These are phyloP conservation scores for Neonothopanus nambi DNA, from an alignment of 1,284 basidiomycete species.

Conservation along the genomic window DNA sequence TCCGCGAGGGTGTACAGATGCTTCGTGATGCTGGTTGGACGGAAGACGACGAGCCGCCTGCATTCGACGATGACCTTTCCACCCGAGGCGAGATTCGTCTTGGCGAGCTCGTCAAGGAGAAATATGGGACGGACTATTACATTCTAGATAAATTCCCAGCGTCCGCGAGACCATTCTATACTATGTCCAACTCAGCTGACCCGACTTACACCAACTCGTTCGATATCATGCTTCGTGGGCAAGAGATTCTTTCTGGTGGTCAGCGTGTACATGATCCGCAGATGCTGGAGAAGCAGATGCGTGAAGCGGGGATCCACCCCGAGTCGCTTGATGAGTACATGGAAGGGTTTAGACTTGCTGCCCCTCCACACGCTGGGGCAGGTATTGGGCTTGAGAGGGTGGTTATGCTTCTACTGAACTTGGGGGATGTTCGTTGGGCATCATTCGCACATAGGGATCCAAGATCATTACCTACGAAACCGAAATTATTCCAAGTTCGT, in stretches of 20 bases:
- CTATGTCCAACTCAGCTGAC: conserved; percentile 91
- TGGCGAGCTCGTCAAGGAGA: conserved; percentile 85
- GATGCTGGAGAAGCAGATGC: conserved; percentile 84
- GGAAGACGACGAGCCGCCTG: conserved; percentile 82
- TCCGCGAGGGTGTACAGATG: conserved; percentile 85
- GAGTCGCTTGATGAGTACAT: conserved; percentile 82
- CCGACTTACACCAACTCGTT: conserved; percentile 94
- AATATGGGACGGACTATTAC: conserved; percentile 96
- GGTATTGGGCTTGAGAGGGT: conserved; percentile 92
- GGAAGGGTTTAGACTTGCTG: conserved; percentile 93
- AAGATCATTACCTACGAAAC: conserved; percentile 35
- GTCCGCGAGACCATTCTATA: conserved; percentile 94
- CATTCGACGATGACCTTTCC: conserved; percentile 52
- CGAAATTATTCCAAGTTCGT: conserved; percentile 2
- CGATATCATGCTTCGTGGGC: conserved; percentile 99
- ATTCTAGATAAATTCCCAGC: conserved; percentile 97
- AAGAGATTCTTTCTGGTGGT: conserved; percentile 99
- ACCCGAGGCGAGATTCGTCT: conserved; percentile 92
- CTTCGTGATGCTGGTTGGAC: conserved; percentile 58
- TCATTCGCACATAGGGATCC: conserved; percentile 96
- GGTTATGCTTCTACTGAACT: conserved; percentile 91
- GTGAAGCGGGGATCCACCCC: conserved; percentile 77
- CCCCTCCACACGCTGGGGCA: conserved; percentile 87
- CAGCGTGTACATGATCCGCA: conserved; percentile 94
- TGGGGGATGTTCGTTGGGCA: conserved; percentile 93